These are phyloP conservation scores for Tulasnella sp. DNA, from an alignment of 768 basidiomycete genomes.

Conservation along the genomic window DNA sequence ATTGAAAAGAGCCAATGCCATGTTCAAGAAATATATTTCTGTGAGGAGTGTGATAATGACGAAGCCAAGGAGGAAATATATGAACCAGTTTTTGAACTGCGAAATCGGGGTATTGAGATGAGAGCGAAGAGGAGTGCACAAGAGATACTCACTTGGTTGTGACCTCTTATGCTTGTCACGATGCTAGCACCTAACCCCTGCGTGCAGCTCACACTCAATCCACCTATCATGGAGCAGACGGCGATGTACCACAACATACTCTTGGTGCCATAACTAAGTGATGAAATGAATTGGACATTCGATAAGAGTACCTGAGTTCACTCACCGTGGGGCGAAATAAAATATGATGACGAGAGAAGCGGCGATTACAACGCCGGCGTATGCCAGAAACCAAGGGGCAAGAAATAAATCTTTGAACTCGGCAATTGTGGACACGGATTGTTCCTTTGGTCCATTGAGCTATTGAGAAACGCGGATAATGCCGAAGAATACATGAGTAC, in stretches of 20 bases:
- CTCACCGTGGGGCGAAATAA: slow-evolving; percentile 67
- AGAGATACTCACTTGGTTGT: slow-evolving; percentile 48
- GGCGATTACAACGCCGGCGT: slow-evolving; percentile 32
- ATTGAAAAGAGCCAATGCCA: slow-evolving; percentile 94
- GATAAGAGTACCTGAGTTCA: slow-evolving; percentile 5
- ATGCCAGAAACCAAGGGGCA: slow-evolving; percentile 64
- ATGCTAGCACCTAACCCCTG: slow-evolving; percentile 77
- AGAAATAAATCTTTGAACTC: slow-evolving; percentile 71
- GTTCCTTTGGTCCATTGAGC: slow-evolving; percentile 71
- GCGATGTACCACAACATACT: slow-evolving; percentile 92
- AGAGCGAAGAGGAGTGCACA: background rate
- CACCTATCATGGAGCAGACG: slow-evolving; percentile 97
- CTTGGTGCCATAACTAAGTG: slow-evolving; percentile 61
- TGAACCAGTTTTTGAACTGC: slow-evolving; percentile 86
- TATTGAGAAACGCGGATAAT: background rate
- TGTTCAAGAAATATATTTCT: slow-evolving; percentile 92
- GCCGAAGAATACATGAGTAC: background rate
- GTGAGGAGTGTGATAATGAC: slow-evolving; percentile 73
- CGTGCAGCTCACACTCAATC: slow-evolving; percentile 86
- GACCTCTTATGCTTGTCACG: slow-evolving; percentile 58
- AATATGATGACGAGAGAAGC: slow-evolving; percentile 57
- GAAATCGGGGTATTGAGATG: too few relatives aligned
- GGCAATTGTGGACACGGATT: slow-evolving; percentile 51
- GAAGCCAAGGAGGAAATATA: slow-evolving; percentile 67
- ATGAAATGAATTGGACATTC: slow-evolving; percentile 19